These are phyloP conservation scores for Raphanus hybrid DNA, from an alignment of 441 rosid species.

Conservation along the genomic window DNA sequence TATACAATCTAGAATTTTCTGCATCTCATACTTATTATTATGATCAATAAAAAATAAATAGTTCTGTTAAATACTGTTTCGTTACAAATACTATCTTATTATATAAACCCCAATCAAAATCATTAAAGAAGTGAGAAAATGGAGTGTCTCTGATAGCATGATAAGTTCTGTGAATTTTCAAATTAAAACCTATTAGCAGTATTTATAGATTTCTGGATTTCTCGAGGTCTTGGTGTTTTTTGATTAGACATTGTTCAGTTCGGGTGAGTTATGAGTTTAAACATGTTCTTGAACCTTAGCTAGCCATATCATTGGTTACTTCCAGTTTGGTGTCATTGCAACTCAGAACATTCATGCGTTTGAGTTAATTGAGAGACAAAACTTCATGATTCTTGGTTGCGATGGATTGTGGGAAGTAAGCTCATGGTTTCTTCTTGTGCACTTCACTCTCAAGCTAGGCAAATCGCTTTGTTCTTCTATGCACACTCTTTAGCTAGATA, in stretches of 20 bases:
- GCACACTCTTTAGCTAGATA: neutral
- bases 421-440: neutral
- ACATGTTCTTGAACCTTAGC: constrained; percentile 6
- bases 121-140: too few species aligned
- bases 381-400: constrained; percentile 84
- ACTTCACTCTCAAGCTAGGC: neutral
- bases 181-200: too few species aligned
- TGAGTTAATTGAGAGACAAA: constrained; percentile 71
- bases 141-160: too few species aligned
- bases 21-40: too few species aligned
- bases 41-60: too few species aligned
- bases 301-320: constrained; percentile 18
- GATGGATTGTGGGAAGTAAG: constrained; percentile 94
- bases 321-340: constrained; percentile 83
- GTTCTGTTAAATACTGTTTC: too few species aligned
- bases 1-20: too few species aligned
- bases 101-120: too few species aligned
- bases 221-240: constrained; percentile 76
- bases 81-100: too few species aligned
- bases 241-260: constrained; percentile 84
- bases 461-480: neutral
- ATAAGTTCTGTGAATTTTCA: too few species aligned
- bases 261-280: constrained; percentile 62
- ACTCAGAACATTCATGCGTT: constrained; percentile 85
- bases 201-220: constrained; percentile 49